Percentiles rank a stretch among this genome's conserved stretches.
Conservation (phyloP, 2,329 filamentous ascomycete species). For the Aspergillus pseudotamarii region DNA sequence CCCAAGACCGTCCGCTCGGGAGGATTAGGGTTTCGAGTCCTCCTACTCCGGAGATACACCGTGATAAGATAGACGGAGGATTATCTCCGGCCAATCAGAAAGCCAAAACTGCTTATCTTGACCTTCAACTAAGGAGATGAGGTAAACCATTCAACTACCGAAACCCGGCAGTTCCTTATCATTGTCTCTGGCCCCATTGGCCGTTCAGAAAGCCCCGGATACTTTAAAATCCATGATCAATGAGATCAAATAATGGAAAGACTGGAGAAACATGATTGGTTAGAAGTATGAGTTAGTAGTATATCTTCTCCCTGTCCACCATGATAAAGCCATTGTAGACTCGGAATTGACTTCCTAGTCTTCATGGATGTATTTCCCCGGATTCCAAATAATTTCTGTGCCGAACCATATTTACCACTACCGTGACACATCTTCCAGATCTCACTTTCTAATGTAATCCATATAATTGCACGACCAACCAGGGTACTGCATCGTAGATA, state of each 20-base stretch:
- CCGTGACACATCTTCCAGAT: too few species aligned
- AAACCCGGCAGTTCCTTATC: not conserved
- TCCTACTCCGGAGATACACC: not conserved
- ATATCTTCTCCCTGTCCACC: not conserved
- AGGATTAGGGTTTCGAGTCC: not conserved
- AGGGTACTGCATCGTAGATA: rapidly evolving
- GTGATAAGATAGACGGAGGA: not conserved
- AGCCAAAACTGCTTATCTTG: not conserved
- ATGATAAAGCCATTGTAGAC: not conserved
- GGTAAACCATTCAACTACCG: not conserved
- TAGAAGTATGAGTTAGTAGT: not conserved
- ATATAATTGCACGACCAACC: too few species aligned
- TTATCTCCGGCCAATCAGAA: not conserved
- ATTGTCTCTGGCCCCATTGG: not conserved
- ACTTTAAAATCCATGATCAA: not conserved
- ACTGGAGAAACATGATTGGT: not conserved
- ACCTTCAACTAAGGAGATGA: not conserved
- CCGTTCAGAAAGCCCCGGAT: not conserved
- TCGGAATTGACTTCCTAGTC: not conserved
- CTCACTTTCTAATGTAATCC: too few species aligned
- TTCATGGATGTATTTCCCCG: too few species aligned
- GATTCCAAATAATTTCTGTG: too few species aligned
- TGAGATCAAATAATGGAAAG: not conserved
- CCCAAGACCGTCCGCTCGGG: not conserved
- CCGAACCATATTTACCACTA: too few species aligned